phyloP scores from a whole-genome alignment of 1,284 basidiomycete species.

The Ustilago sp. region DNA sequence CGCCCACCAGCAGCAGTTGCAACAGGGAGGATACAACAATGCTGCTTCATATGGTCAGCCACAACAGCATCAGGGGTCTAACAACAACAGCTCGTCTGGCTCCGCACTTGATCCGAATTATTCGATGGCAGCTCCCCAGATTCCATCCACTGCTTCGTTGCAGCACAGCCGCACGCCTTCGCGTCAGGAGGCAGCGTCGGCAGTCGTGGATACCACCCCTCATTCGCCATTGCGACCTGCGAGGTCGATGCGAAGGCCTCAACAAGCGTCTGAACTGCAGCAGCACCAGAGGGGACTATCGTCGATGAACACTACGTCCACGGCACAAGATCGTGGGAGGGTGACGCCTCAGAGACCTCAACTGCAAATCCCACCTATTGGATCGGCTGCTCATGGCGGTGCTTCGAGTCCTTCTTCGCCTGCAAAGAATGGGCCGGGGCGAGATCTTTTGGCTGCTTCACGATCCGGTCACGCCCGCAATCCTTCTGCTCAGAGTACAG shows the following conservation, averaged over 20 bases:
- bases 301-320: constrained; percentile 19
- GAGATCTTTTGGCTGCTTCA: constrained; percentile 38
- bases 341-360: constrained; percentile 23
- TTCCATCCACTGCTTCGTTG: constrained; percentile 5
- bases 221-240: constrained; percentile 56
- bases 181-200: constrained; percentile 7
- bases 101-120: constrained; percentile 34
- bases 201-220: constrained; percentile 7
- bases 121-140: constrained; percentile 14
- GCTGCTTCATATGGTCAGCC: constrained; percentile 8
- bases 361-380: constrained; percentile 40
- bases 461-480: constrained; percentile 28
- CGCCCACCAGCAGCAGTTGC: constrained; percentile 13
- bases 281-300: constrained; percentile 14
- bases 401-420: constrained; percentile 36
- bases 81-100: constrained; percentile 40
- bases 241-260: constrained; percentile 52
- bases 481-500: constrained; percentile 28
- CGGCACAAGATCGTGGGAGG: constrained; percentile 22
- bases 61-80: constrained; percentile 20
- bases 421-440: constrained; percentile 25
- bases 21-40: constrained; percentile 11
- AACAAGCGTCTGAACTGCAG: constrained; percentile 38
- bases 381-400: constrained; percentile 11
- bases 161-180: constrained; percentile 21